A percentile compares a stretch with the other conserved stretches of the same genome.
phyloP scores from a whole-genome alignment of 78 protist species.

The Anaeramoeba flamelloides region DNA sequence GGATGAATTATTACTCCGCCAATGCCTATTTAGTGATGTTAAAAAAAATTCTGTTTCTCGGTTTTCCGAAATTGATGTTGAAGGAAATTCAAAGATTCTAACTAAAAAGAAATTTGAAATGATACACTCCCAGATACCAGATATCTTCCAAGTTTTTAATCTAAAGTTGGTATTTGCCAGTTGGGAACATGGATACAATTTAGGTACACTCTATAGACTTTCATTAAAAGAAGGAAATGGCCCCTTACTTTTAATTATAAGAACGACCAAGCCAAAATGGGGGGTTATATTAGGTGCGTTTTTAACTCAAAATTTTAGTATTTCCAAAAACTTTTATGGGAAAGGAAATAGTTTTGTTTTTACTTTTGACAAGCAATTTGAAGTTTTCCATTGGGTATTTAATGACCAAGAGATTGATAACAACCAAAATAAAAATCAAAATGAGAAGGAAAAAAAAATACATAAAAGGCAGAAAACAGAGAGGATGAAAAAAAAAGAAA shows the following conservation, averaged over 20 bases:
- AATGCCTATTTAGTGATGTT: not conserved
- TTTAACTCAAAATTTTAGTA: not conserved
- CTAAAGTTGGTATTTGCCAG: not conserved
- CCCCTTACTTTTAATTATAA: not conserved
- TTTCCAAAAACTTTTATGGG: not conserved
- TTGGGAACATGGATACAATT: not conserved
- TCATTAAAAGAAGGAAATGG: not conserved
- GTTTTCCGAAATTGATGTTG: no score
- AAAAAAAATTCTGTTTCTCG: not conserved
- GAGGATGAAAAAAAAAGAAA: no score
- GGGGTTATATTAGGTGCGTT: not conserved
- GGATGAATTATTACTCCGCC: not conserved
- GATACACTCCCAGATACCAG: not conserved
- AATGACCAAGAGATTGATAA: no score
- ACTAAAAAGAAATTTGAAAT: not conserved
- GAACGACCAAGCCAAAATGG: not conserved
- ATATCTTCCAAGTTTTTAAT: not conserved
- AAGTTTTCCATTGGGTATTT: not conserved
- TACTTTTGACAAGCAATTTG: not conserved
- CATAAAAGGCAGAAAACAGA: no score
- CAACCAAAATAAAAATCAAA: no score
- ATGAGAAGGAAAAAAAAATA: no score
- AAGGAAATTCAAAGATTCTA: no score
- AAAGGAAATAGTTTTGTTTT: not conserved
- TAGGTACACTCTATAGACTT: not conserved